phyloP scores from a whole-genome alignment of 2,329 filamentous ascomycete species.

The Paraconiothyrium brasiliense region DNA sequence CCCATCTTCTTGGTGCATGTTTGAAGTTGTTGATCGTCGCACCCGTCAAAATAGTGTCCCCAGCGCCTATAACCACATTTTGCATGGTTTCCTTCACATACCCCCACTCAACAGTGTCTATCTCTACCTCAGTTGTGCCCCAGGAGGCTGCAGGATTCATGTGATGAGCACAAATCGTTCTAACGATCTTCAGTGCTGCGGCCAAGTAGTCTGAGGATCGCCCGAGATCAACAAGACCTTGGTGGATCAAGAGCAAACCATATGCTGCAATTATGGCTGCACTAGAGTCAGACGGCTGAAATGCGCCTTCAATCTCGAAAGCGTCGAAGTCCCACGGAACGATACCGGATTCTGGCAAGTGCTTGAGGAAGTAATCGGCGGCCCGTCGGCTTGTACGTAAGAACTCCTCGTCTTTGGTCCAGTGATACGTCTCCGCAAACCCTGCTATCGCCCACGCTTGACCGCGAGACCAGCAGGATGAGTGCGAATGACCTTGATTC shows the following conservation, averaged over 20 bases:
- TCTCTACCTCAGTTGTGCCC: neutral
- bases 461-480: constrained; percentile 53
- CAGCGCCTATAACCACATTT: constrained; percentile 32
- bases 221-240: constrained; percentile 24
- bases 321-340: constrained; percentile 60
- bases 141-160: constrained; percentile 8
- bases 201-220: constrained; percentile 6
- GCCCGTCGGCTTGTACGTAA: constrained; percentile 44
- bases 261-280: constrained; percentile 52
- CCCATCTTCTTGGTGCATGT: constrained; percentile 53
- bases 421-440: constrained; percentile 51
- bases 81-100: neutral
- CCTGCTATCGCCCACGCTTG: constrained; percentile 57
- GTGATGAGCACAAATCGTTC: constrained; percentile 7
- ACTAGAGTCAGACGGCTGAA: constrained; percentile 49
- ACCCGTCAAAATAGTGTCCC: constrained; percentile 53
- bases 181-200: constrained; percentile 11
- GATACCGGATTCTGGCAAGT: constrained; percentile 46
- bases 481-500: constrained; percentile 53
- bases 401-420: constrained; percentile 51
- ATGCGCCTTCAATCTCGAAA: constrained; percentile 38
- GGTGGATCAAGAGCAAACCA: constrained; percentile 52
- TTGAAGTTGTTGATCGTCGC: constrained; percentile 56
- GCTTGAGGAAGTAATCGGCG: constrained; percentile 52
- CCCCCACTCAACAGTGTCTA: constrained; percentile 15